Conservation (phyloP, 192 early-diverging fungal species). For the Backusella westeae region DNA sequence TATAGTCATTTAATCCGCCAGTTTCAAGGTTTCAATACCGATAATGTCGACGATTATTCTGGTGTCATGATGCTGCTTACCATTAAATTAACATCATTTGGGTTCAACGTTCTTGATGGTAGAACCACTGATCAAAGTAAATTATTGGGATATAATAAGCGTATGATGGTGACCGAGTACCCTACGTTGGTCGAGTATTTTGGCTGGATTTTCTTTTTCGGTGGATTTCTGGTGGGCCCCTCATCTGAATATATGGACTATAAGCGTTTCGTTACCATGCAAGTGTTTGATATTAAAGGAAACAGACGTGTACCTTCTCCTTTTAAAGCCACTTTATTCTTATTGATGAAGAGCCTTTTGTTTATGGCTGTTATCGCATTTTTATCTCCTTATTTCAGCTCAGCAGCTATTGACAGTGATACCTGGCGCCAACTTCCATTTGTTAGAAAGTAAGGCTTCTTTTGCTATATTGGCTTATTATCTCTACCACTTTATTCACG, state of each 20-base stretch:
- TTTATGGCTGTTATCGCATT: constrained; percentile 1
- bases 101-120: constrained; percentile 80
- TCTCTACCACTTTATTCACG: neutral
- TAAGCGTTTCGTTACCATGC: constrained; percentile 37
- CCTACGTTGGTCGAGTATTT: constrained; percentile 77
- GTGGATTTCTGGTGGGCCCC: constrained; percentile 81
- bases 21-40: constrained; percentile 33
- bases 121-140: constrained; percentile 24
- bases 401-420: neutral
- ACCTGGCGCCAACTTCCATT: neutral
- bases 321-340: neutral
- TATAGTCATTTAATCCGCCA: constrained; percentile 34
- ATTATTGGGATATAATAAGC: constrained; percentile 65
- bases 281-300: neutral
- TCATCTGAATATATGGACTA: constrained; percentile 75
- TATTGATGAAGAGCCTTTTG: neutral
- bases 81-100: constrained; percentile 91
- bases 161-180: constrained; percentile 53
- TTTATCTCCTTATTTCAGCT: neutral
- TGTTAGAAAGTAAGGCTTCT: neutral
- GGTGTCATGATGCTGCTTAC: constrained; percentile 93
- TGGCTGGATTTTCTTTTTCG: constrained; percentile 91
- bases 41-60: constrained; percentile 75
- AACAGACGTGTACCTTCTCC: constrained; percentile 8
- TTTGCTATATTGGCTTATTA: neutral